Base-by-base conservation (phyloP, 257 asterid genomes). In the Jasminum sambac region DNA sequence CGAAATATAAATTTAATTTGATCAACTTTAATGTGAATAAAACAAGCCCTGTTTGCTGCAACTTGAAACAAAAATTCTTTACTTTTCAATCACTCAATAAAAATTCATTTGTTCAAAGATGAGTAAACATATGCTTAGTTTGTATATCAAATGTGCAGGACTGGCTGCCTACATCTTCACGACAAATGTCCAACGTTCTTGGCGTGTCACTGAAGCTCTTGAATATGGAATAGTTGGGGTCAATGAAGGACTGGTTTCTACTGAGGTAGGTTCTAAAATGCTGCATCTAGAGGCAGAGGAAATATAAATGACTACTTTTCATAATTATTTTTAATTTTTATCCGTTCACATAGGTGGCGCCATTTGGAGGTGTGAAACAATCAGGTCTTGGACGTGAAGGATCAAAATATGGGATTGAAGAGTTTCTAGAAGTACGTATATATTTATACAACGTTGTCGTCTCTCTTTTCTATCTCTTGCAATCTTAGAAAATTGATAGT, bases 371-470 rank as follows among this genome's bases (percentile, higher is more conserved):
- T 11, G 74, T 91, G 86, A 95, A 95, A 74, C 96, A 95, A 76
- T 95, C 96, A 9, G 99, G 96, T 52, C 96, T 95, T 72, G 99
- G 99, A 72, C 95, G 97, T 10, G 98, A 91, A 84, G 99, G 99
- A 76, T 95, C 99, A 30, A 91, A 91, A 74, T 95, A 95, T 10
- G 99, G 98, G 76, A 79, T 91, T 85, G 98, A 95, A 70, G 99
- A 95, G 66, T 95, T 84, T 77, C 83, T 91, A 30, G 99, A 95
- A 74, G 98, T 92, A 83, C 8, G 79, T 78, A 43, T 61, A 23
- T 63, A 24, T 26, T 8, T 0, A 1, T 13, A n/a, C n/a, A 25
- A 13, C n/a, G 23, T 9, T 44, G 59, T 41, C 34, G 0, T 16
- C 48, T 43, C 41, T 11, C 61, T 69, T 11, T 50, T 52, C 14